Conservation (phyloP, 257 asterid species). For the Salvia hispanica region DNA sequence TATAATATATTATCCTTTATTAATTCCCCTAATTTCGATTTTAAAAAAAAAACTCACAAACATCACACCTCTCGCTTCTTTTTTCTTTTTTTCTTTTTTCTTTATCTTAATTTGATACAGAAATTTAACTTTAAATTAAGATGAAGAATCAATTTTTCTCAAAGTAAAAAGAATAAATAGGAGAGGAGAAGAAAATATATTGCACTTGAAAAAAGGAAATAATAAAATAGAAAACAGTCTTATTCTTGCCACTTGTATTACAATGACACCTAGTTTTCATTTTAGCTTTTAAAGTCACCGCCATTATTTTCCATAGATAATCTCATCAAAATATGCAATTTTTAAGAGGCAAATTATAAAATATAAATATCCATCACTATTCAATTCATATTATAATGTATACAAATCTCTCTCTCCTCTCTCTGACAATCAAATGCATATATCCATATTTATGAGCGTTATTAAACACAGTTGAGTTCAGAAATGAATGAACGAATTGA, state of each 20-base stretch:
- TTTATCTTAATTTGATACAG: no score
- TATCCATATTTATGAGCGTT: neutral
- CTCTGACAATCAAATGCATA: neutral
- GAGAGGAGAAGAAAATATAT: neutral
- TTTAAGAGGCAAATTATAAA: no score
- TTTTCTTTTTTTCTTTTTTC: no score
- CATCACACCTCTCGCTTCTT: no score
- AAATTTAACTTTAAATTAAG: no score
- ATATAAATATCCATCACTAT: no score
- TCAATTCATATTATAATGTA: neutral
- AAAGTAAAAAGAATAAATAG: no score
- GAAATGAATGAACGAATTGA: conserved; percentile 19
- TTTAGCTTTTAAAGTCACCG: conserved; percentile 4
- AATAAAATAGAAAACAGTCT: neutral
- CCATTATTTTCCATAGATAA: conserved; percentile 1
- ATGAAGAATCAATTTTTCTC: no score
- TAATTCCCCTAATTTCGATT: no score
- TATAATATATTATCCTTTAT: no score
- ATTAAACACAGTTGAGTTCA: conserved; percentile 2
- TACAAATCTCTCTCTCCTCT: neutral
- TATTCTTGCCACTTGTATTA: neutral
- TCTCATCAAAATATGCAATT: neutral
- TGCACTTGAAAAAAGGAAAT: neutral
- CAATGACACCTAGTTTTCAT: neutral
- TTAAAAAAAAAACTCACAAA: no score